Conservation (phyloP, 441 rosid species). For the Mallotus japonicus region DNA sequence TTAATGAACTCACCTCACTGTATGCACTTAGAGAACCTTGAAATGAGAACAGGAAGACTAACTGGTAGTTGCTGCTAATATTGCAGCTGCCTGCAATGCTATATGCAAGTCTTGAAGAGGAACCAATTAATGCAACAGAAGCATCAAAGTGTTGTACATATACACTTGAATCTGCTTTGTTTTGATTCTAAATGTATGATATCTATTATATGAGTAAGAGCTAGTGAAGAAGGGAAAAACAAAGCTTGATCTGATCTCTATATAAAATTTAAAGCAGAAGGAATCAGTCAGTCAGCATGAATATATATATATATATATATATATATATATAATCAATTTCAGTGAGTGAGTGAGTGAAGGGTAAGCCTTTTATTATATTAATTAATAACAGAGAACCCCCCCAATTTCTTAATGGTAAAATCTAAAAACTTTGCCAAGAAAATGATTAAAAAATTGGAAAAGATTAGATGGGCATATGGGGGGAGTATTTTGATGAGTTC, state of each 20-base stretch:
- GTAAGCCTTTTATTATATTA: constrained; percentile 18
- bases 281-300: constrained; percentile 6
- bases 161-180: not conserved
- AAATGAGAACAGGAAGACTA: too few relatives aligned
- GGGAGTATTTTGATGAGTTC: constrained; percentile 42
- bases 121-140: not conserved
- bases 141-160: not conserved
- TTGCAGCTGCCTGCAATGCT: not conserved
- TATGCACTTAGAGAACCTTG: too few relatives aligned
- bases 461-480: constrained; percentile 19
- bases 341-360: constrained; percentile 1
- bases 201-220: not conserved
- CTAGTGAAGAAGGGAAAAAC: not conserved
- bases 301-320: too few relatives aligned
- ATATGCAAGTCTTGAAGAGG: not conserved
- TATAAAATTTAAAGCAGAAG: not conserved
- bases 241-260: constrained; percentile 25
- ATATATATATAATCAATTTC: not conserved
- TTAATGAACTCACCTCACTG: not conserved
- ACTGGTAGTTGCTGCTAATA: not conserved
- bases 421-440: constrained; percentile 20
- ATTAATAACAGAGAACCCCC: constrained; percentile 15
- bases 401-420: constrained; percentile 5
- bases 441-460: not conserved
- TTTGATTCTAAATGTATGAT: not conserved